Conservation (phyloP, 352 stramenopile genomes). For the Globisporangium barbulae region DNA sequence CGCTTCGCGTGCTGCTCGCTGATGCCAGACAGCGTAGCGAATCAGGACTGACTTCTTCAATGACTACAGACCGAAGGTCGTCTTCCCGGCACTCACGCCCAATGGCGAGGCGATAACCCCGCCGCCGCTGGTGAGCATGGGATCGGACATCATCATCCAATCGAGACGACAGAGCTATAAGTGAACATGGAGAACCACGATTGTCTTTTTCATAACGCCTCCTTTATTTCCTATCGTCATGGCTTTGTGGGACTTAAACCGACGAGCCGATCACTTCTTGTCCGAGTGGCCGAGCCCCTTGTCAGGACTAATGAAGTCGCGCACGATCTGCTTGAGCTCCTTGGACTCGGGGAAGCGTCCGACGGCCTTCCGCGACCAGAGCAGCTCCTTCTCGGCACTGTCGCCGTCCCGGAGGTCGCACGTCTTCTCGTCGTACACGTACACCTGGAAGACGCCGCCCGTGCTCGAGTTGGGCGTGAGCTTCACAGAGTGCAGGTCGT, state of each 20-base stretch:
- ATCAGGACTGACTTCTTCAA: neutral
- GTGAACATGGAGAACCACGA: neutral
- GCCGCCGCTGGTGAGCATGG: neutral
- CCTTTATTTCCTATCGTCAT: neutral
- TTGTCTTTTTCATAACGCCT: neutral
- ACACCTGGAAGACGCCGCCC: conserved; percentile 69
- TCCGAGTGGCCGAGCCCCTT: conserved; percentile 85
- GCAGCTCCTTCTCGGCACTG: conserved; percentile 43
- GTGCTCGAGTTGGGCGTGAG: conserved; percentile 58
- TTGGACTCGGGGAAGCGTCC: conserved; percentile 91
- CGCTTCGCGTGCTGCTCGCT: neutral
- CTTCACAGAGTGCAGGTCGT: conserved; percentile 66
- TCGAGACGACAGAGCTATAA: conserved; percentile 4
- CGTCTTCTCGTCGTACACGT: conserved; percentile 32
- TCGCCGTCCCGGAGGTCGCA: conserved; percentile 15
- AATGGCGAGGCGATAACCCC: neutral
- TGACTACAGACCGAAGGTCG: conserved; percentile 14
- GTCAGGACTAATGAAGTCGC: conserved; percentile 82
- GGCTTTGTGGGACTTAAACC: neutral
- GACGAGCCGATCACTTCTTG: conserved; percentile 42
- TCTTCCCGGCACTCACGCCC: conserved; percentile 15
- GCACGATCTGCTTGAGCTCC: conserved; percentile 91
- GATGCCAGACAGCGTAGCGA: neutral
- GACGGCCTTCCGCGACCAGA: conserved; percentile 84
- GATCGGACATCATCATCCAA: conserved; percentile 13